Evolutionary conservation across 2,329 filamentous ascomycete genomes (phyloP), one percentile per base, ranked within the genome.

Genomic region (Xylaria sp.): DNA sequence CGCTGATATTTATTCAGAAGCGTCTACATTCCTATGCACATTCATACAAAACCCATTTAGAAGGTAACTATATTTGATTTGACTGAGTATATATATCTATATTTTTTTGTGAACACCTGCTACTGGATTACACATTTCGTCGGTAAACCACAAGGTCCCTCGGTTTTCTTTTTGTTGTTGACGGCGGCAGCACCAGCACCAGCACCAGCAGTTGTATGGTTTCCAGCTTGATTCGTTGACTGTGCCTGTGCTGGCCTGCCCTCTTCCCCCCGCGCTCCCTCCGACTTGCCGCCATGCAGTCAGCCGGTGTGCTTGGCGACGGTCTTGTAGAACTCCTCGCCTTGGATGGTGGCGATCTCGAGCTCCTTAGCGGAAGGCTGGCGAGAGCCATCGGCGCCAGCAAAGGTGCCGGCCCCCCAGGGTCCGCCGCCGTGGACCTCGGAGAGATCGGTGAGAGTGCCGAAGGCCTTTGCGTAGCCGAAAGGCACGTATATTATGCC

Each of bases 401-500:
- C 85, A 75, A 97, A 96, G 71, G 95, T 97, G 77, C 96, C 96
- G 38, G 95, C 94, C 75, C 95, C 96, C 96, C 96, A 99, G 44
- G 96, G 86, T 68, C 87, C 89, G 69, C 96, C 96, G 76, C 96
- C 96, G 79, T 92, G 92, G 70, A 96, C 86, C 85, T 97, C 94
- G 33, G 77, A 78, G 39, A 97, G 80, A 81, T 94, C 90, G 71
- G 89, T 78, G 71, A 97, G 81, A 70, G 89, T 81, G 67, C 78
- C 78, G 78, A 97, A 97, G 56, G 89, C 83, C 75, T 90, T 92
- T 82, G 92, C 90, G 86, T 97, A 98, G 63, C 96, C 96, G 61
- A 98, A 86, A 55, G 96, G 96, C n/a, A 98, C 94, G 80, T 91
- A 98, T 85, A 96, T 91, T 83, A 98, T 91, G 76, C 96, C 96